phyloP scores from a whole-genome alignment of 2,329 filamentous ascomycete genomes.

The Ophiostoma himal-ulmi region DNA sequence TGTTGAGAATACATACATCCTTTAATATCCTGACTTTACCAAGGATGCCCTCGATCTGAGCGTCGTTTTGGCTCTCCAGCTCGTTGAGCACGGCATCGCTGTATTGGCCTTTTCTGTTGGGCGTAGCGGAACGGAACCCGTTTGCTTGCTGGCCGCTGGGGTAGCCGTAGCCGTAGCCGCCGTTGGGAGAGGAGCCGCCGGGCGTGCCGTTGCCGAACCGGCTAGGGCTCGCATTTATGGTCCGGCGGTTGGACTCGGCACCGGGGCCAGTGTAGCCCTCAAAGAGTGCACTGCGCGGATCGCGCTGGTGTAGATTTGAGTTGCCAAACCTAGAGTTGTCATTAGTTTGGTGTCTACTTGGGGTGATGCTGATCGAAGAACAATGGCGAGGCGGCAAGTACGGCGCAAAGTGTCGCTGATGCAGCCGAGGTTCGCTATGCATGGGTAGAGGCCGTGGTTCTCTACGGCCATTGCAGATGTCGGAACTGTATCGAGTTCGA shows the following conservation, averaged over 20 bases:
- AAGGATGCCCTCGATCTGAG: slow-evolving; percentile 81
- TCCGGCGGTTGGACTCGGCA: slow-evolving; percentile 38
- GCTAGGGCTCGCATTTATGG: slow-evolving; percentile 43
- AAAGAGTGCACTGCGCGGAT: slow-evolving; percentile 67
- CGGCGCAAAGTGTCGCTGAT: neutral
- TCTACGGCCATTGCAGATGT: no score
- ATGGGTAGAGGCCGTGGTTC: no score
- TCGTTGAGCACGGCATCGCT: slow-evolving; percentile 86
- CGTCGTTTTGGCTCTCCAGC: slow-evolving; percentile 92
- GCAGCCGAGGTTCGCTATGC: no score
- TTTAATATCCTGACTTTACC: slow-evolving; percentile 87
- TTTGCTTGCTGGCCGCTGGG: slow-evolving; percentile 34
- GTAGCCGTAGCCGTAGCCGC: slow-evolving; percentile 52
- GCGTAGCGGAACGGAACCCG: slow-evolving; percentile 62
- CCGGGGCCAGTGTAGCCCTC: slow-evolving; percentile 62
- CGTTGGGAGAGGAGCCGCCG: neutral
- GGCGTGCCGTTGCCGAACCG: slow-evolving; percentile 31
- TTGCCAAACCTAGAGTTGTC: slow-evolving; percentile 53
- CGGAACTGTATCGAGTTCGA: neutral
- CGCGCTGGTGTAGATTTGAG: slow-evolving; percentile 66
- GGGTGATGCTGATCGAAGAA: neutral
- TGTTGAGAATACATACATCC: slow-evolving; percentile 53
- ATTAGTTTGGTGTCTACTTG: neutral
- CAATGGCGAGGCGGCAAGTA: neutral
- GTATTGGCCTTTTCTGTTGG: slow-evolving; percentile 77